A percentile compares a stretch with the other conserved stretches of the same genome.
These are phyloP conservation scores for Isoetes engelmannii DNA, from an alignment of 83 land plant species.

Conservation along the genomic window DNA sequence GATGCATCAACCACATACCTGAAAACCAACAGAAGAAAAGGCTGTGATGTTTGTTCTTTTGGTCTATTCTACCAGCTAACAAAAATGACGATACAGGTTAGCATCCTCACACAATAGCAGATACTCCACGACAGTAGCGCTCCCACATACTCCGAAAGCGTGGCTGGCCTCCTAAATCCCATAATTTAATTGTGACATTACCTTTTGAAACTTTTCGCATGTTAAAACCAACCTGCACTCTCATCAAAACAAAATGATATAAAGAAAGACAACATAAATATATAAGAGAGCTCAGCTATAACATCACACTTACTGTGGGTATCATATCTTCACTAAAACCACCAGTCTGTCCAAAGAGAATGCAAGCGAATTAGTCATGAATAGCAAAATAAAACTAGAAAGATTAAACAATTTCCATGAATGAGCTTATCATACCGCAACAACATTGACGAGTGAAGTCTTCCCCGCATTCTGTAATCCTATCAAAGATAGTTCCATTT, in stretches of 20 bases:
- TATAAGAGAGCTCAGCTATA: not conserved
- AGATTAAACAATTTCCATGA: not conserved
- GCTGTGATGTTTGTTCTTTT: not conserved
- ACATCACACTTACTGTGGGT: conserved; percentile 68
- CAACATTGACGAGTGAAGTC: conserved; percentile 84
- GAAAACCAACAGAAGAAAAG: conserved; percentile 1
- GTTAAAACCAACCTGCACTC: conserved; percentile 82
- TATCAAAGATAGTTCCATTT: conserved; percentile 83
- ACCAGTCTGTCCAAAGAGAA: conserved; percentile 56
- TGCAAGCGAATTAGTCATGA: not conserved
- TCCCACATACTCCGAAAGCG: conserved; percentile 98
- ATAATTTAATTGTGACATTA: conserved; percentile 89
- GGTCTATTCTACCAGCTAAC: not conserved
- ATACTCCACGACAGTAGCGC: conserved; percentile 91
- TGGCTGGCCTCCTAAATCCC: conserved; percentile 96
- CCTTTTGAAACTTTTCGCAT: conserved; percentile 94
- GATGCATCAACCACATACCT: conserved; percentile 97
- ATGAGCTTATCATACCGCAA: conserved; percentile 54
- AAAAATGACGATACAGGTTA: not conserved
- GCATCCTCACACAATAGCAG: conserved; percentile 80
- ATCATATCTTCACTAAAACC: conserved; percentile 95
- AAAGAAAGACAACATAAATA: not conserved
- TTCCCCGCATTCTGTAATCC: conserved; percentile 94
- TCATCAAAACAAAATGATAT: not conserved
- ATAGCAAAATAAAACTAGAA: conserved; percentile 1